Evolutionary conservation across 1,284 basidiomycete genomes (phyloP).

Genomic region (Trametes hirsuta): DNA sequence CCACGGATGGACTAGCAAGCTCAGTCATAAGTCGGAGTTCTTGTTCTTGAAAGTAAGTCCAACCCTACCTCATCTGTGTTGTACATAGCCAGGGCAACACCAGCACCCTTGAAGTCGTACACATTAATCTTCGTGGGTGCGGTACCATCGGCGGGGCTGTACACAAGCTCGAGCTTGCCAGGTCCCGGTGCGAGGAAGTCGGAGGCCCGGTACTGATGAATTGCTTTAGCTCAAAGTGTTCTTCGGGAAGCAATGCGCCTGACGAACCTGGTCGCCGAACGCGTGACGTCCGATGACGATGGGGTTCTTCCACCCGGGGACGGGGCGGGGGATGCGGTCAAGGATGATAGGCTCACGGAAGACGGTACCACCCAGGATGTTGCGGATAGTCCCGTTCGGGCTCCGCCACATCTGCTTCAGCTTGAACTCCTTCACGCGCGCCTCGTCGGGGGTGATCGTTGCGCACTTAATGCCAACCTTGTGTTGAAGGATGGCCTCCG

Average conservation of each 20-base stretch:
- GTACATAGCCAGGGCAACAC: slow-evolving; percentile 94
- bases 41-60: slow-evolving; percentile 17
- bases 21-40: not conserved
- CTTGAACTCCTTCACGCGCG: slow-evolving; percentile 92
- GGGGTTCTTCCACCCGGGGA: slow-evolving; percentile 97
- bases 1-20: slow-evolving; percentile 75
- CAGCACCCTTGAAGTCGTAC: slow-evolving; percentile 88
- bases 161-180: slow-evolving; percentile 90
- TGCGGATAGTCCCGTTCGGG: slow-evolving; percentile 96
- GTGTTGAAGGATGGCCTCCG: slow-evolving; percentile 89
- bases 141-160: slow-evolving; percentile 76
- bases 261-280: slow-evolving; percentile 87
- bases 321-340: slow-evolving; percentile 86
- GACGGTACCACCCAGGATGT: slow-evolving; percentile 96
- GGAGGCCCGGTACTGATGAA: slow-evolving; percentile 79
- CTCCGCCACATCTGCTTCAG: slow-evolving; percentile 98
- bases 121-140: slow-evolving; percentile 74
- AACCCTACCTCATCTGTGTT: slow-evolving; percentile 83
- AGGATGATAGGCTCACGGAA: slow-evolving; percentile 99
- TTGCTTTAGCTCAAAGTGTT: not conserved
- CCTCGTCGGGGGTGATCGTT: slow-evolving; percentile 98
- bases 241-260: not conserved
- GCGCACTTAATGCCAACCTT: slow-evolving; percentile 96
- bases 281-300: slow-evolving; percentile 98
- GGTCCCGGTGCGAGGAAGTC: slow-evolving; percentile 88